These are phyloP conservation scores for Lepidium didymum DNA, from an alignment of 345 rosid genomes.

Conservation along the genomic window DNA sequence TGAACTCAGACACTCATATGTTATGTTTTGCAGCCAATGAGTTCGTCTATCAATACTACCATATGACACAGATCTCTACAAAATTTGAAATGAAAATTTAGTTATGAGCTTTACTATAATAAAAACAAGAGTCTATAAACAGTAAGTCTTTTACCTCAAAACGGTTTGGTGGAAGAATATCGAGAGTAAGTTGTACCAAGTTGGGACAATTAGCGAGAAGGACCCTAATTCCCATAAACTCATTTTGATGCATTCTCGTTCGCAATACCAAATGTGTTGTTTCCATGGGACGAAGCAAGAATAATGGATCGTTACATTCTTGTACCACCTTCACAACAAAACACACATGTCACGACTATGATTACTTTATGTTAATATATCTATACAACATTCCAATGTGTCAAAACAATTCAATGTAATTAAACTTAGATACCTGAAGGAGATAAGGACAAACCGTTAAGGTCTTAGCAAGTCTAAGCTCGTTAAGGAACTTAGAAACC, in stretches of 20 bases:
- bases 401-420: too few species aligned
- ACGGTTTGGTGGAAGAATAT: background rate
- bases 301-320: background rate
- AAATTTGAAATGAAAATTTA: background rate
- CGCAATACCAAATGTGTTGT: conserved; percentile 33
- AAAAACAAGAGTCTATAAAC: too few species aligned
- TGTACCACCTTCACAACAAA: conserved; percentile 25
- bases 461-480: background rate
- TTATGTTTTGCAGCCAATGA: background rate
- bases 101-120: background rate
- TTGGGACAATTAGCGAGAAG: conserved; percentile 31
- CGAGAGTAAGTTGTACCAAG: background rate
- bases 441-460: background rate
- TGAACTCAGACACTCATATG: background rate
- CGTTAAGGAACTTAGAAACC: background rate
- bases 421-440: background rate
- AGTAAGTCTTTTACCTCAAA: too few species aligned
- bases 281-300: background rate
- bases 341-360: background rate
- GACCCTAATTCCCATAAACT: conserved; percentile 35
- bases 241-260: conserved; percentile 22
- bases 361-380: too few species aligned
- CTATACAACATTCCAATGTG: background rate
- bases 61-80: background rate
- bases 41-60: background rate